Base-by-base conservation (phyloP, 2,329 filamentous ascomycete genomes). In the Verticillium isaacii region DNA sequence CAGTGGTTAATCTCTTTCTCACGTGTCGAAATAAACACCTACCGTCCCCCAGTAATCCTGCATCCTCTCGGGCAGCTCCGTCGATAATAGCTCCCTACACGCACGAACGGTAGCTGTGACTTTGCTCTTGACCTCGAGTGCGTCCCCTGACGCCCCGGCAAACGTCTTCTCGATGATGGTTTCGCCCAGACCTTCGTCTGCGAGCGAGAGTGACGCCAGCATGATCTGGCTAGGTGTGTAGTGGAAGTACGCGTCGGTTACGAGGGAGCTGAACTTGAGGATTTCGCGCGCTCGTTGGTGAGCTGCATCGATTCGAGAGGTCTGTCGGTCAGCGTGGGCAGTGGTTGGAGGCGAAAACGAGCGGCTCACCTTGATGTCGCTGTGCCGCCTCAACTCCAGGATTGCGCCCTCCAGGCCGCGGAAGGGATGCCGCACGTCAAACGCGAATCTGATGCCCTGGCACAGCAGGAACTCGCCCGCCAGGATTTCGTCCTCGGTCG, bases 241-340 rank as follows among this genome's bases (percentile, higher is more conserved):
- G 75, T 97, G 89, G 77, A 98, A 97, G 78, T 98, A 98, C n/a
- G 87, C 93, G 70, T 99, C 95, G 32, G 94, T 97, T 64, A 97
- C 83, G 58, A 96, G 80, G 0, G 93, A 91, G 62, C 91, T 90
- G 60, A 88, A 89, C 71, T 92, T 92, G 60, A 96, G 84, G 56
- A 92, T 82, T 23, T 88, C 85, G 52, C 90, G 85, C 0, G 93
- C 90, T 59, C 83, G 84, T n/a, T 81, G 80, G 71, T 96, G 93
- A 0, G 92, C 92, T 12, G 81, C 80, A 57, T 77, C 77, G 34
- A 87, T 77, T 32, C 82, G 77, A 11, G 73, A 69, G 57, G 81
- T 70, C 71, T 73, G 57, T 57, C 6, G 5, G 39, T 55, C 32
- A 60, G 54, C 17, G 50, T 57, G 23, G 5, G 25, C 14, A 32